Evolutionary conservation across 225 moss, liverwort and hornwort genomes (phyloP).

Genomic region (Climacium dendroides): DNA sequence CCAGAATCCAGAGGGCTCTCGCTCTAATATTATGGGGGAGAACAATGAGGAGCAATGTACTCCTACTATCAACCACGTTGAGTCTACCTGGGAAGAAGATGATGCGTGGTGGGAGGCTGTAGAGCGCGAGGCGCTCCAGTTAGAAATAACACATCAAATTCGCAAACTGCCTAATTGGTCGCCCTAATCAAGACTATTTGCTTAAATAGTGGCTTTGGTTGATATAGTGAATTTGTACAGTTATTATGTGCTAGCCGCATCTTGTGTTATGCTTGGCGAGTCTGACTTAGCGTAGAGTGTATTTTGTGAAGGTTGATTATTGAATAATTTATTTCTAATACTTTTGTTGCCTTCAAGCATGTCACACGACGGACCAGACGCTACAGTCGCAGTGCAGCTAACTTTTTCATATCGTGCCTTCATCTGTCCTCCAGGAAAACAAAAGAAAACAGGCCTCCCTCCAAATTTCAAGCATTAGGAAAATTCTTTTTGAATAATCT

Average conservation of each 20-base stretch:
- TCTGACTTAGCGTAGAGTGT: not conserved
- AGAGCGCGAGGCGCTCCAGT: conserved; percentile 19
- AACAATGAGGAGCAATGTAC: not conserved
- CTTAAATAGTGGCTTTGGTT: not conserved
- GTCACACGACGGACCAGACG: not conserved
- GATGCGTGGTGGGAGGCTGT: conserved; percentile 49
- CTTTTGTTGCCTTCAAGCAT: not conserved
- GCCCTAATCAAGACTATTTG: not conserved
- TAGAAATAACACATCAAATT: conserved; percentile 11
- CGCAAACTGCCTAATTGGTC: conserved; percentile 31
- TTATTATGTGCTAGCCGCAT: not conserved
- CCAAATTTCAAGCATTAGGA: not conserved
- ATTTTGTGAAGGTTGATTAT: not conserved
- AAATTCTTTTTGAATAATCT: not conserved
- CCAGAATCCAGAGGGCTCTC: not conserved
- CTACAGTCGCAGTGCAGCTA: not conserved
- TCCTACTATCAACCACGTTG: not conserved
- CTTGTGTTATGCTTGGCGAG: not conserved
- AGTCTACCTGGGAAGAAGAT: conserved; percentile 22
- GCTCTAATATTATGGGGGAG: not conserved
- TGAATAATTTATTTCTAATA: not conserved
- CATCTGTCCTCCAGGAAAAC: not conserved
- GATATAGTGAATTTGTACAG: not conserved
- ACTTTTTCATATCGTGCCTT: not conserved
- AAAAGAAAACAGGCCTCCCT: not conserved